phyloP scores from a whole-genome alignment of 768 basidiomycete genomes.

The Mycena amicta region DNA sequence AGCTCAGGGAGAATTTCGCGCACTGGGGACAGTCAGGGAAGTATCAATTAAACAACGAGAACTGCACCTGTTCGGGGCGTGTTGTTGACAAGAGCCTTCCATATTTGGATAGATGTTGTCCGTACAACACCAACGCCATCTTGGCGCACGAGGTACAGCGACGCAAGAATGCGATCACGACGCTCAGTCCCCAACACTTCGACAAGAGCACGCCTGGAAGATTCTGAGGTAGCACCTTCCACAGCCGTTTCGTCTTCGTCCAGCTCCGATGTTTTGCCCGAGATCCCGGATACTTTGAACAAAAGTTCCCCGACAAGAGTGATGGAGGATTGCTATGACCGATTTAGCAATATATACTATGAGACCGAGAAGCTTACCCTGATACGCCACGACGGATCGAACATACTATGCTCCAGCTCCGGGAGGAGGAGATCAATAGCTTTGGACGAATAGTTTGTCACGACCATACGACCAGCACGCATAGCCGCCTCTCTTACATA shows the following conservation, averaged over 20 bases:
- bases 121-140: slow-evolving; percentile 89
- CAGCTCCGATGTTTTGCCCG: slow-evolving; percentile 77
- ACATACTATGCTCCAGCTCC: slow-evolving; percentile 93
- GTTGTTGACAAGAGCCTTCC: slow-evolving; percentile 97
- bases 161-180: slow-evolving; percentile 87
- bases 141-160: slow-evolving; percentile 90
- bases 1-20: slow-evolving; percentile 91
- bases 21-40: slow-evolving; percentile 43
- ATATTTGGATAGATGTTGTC: slow-evolving; percentile 91
- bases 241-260: slow-evolving; percentile 74
- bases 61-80: slow-evolving; percentile 82
- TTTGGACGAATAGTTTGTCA: slow-evolving; percentile 88
- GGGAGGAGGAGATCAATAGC: slow-evolving; percentile 94
- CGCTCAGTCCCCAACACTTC: slow-evolving; percentile 89
- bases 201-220: slow-evolving; percentile 80
- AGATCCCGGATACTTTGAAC: slow-evolving; percentile 96
- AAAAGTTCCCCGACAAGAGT: slow-evolving; percentile 93
- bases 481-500: slow-evolving; percentile 97
- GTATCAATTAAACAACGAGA: background rate
- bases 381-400: slow-evolving; percentile 94
- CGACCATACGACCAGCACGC: slow-evolving; percentile 98
- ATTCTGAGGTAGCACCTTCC: slow-evolving; percentile 70
- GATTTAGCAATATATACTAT: slow-evolving; percentile 9
- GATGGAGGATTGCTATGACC: slow-evolving; percentile 84
- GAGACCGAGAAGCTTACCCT: slow-evolving; percentile 54